Conservation (phyloP, 1,139 yeast genomes). For the Eremothecium gossypii region DNA sequence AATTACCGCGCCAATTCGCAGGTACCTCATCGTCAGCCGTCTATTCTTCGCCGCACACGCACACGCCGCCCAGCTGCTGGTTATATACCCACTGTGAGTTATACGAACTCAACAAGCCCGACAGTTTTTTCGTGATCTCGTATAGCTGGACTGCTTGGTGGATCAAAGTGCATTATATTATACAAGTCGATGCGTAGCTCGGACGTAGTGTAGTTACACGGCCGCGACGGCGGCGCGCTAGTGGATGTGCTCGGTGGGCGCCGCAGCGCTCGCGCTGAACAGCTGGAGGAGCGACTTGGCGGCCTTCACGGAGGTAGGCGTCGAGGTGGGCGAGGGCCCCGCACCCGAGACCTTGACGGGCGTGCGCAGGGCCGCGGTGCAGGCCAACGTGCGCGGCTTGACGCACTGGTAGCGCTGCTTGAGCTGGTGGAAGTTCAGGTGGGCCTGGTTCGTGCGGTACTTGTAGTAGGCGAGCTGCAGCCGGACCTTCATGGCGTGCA, state of each 20-base stretch:
- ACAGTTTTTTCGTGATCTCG: background rate
- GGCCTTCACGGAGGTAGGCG: constrained; percentile 30
- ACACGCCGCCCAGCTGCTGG: background rate
- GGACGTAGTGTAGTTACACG: background rate
- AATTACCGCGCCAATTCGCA: constrained; percentile 13
- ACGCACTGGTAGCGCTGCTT: background rate
- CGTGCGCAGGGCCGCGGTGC: constrained; percentile 4
- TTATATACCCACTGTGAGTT: background rate
- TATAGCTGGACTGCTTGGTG: too few relatives aligned
- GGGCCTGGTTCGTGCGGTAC: constrained; percentile 48
- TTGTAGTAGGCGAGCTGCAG: constrained; percentile 74
- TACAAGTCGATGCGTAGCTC: background rate
- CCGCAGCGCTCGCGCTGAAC: constrained; percentile 13
- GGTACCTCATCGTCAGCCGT: constrained; percentile 23
- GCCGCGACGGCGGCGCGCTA: background rate
- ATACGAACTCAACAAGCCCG: background rate
- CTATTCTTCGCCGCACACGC: background rate
- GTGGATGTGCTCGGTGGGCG: background rate
- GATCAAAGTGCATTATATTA: background rate
- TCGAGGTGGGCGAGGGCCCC: constrained; percentile 15
- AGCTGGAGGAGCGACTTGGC: constrained; percentile 28
- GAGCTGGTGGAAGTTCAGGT: constrained; percentile 17
- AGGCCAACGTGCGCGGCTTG: background rate
- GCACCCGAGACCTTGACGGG: constrained; percentile 4
- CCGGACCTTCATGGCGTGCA: constrained; percentile 49